phyloP scores from a whole-genome alignment of 2,329 filamentous ascomycete species.

The Penicillium aurantiogriseum region DNA sequence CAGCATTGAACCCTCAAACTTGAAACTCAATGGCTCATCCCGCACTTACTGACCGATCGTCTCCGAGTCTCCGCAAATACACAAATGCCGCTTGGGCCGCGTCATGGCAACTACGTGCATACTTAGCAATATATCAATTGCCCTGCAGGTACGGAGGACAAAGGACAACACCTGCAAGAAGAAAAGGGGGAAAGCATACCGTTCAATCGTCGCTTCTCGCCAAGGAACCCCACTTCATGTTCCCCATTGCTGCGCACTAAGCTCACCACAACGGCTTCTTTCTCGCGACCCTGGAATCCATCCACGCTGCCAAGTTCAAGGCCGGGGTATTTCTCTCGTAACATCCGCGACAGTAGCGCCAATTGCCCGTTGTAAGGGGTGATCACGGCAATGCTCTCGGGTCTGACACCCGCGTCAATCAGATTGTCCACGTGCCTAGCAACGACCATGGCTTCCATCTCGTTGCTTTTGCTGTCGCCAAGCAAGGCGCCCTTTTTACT shows the following conservation, averaged over 20 bases:
- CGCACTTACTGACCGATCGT: slow-evolving; percentile 77
- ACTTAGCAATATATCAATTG: slow-evolving; percentile 10
- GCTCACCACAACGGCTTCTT: slow-evolving; percentile 90
- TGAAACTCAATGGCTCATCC: background rate
- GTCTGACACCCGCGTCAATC: slow-evolving; percentile 73
- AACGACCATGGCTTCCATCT: slow-evolving; percentile 82
- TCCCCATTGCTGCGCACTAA: slow-evolving; percentile 88
- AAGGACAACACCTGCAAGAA: too few relatives aligned
- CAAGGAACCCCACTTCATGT: slow-evolving; percentile 87
- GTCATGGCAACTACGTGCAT: slow-evolving; percentile 82
- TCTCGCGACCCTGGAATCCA: slow-evolving; percentile 95
- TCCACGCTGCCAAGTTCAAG: slow-evolving; percentile 96
- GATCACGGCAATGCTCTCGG: slow-evolving; percentile 86
- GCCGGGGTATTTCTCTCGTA: slow-evolving; percentile 78
- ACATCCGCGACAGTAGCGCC: slow-evolving; percentile 67
- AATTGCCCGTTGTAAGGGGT: slow-evolving; percentile 97
- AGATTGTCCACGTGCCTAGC: slow-evolving; percentile 72
- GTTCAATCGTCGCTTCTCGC: slow-evolving; percentile 87
- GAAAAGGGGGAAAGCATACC: slow-evolving; percentile 54
- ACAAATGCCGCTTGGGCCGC: slow-evolving; percentile 83
- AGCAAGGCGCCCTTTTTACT: slow-evolving; percentile 53
- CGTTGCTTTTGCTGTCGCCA: slow-evolving; percentile 84
- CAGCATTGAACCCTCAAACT: background rate
- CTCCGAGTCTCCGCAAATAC: slow-evolving; percentile 89
- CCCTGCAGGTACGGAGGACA: background rate